A percentile compares a stretch with the other conserved stretches of the same genome.
These are phyloP conservation scores for Pseudogymnoascus destructans DNA, from an alignment of 2,329 filamentous ascomycete species.

Conservation along the genomic window DNA sequence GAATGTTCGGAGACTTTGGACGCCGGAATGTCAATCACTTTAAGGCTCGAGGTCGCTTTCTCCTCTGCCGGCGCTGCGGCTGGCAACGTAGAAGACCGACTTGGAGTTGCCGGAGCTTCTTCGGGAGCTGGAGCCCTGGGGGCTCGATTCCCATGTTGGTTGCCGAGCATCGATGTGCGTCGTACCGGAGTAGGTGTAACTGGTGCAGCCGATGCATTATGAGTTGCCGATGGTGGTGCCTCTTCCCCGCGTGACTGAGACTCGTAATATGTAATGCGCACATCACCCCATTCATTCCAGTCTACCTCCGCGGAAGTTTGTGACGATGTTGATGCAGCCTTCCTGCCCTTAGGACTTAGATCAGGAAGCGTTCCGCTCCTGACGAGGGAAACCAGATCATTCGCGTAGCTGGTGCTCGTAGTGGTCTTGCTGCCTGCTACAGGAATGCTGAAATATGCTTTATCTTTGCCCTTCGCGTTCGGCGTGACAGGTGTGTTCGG, in stretches of 20 bases:
- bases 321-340: conserved; percentile 10
- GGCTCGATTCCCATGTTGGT: conserved; percentile 22
- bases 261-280: conserved; percentile 68
- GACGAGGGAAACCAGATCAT: conserved; percentile 67
- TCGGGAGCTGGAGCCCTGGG: conserved; percentile 25
- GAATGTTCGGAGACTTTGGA: conserved; percentile 37
- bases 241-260: conserved; percentile 15
- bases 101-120: conserved; percentile 25
- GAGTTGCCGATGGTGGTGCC: conserved; percentile 24
- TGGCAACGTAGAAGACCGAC: conserved; percentile 15
- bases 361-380: conserved; percentile 36
- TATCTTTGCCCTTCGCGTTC: conserved; percentile 65
- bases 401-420: conserved; percentile 55
- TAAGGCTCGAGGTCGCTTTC: conserved; percentile 18
- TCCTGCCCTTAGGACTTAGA: conserved; percentile 22
- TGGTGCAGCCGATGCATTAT: conserved; percentile 18
- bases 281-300: conserved; percentile 70
- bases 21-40: conserved; percentile 38
- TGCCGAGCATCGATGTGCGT: conserved; percentile 25
- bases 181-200: conserved; percentile 26
- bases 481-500: conserved; percentile 42
- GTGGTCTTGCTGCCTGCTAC: conserved; percentile 31
- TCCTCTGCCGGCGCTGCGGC: conserved; percentile 18
- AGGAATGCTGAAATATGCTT: conserved; percentile 32
- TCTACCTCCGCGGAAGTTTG: conserved; percentile 26